phyloP scores from a whole-genome alignment of 2,329 filamentous ascomycete species.

The Neopestalotiopsis rosae region DNA sequence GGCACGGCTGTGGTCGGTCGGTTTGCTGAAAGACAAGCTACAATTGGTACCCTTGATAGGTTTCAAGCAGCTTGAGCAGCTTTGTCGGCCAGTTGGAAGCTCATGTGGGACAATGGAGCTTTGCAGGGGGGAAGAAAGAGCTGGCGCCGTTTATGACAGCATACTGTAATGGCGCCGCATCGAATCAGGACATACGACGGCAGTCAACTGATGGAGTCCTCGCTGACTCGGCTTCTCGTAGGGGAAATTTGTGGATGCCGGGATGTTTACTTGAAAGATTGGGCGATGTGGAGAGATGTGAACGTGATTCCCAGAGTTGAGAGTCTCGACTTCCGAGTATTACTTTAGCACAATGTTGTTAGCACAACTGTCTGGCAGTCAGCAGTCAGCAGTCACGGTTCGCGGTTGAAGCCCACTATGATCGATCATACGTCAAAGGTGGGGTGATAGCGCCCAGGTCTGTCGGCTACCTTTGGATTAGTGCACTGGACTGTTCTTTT shows the following conservation, averaged over 20 bases:
- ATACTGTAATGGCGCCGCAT: not conserved
- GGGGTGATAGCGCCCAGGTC: not conserved
- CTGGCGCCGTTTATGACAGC: not conserved
- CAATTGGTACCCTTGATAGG: too few relatives aligned
- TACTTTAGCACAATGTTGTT: too few relatives aligned
- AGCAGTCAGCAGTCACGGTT: not conserved
- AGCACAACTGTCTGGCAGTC: not conserved
- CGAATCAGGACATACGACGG: constrained; percentile 6
- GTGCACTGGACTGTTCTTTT: not conserved
- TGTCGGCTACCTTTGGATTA: not conserved
- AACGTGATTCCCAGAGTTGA: not conserved
- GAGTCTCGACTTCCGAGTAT: too few relatives aligned
- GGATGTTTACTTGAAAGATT: not conserved
- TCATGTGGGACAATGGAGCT: not conserved
- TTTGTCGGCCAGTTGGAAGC: not conserved
- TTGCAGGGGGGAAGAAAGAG: not conserved
- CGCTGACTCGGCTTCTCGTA: not conserved
- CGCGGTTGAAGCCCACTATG: not conserved
- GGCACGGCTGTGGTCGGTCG: too few relatives aligned
- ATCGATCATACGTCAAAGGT: constrained; percentile 10
- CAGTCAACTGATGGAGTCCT: not conserved
- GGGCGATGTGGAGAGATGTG: constrained; percentile 11
- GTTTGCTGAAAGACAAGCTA: too few relatives aligned
- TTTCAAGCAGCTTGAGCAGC: not conserved
- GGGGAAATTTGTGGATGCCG: not conserved